These are phyloP conservation scores for Laburnicola sp. DNA, from an alignment of 2,329 filamentous ascomycete species.

Conservation along the genomic window DNA sequence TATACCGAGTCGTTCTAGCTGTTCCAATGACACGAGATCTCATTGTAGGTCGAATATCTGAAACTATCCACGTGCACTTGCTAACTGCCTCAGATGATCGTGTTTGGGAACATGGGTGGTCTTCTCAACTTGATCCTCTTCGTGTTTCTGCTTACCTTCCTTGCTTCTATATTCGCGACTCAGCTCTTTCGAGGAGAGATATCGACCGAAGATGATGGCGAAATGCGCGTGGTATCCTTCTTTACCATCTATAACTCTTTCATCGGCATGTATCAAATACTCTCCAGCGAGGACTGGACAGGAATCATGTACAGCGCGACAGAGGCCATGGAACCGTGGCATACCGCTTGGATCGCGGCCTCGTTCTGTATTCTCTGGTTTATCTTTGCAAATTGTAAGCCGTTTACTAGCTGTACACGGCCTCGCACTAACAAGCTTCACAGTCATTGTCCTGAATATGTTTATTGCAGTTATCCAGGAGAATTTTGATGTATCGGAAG, in stretches of 20 bases:
- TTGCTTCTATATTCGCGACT: constrained; percentile 88
- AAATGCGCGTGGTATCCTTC: constrained; percentile 73
- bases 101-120: constrained; percentile 89
- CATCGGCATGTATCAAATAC: constrained; percentile 93
- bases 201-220: constrained; percentile 61
- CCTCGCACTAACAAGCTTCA: not conserved
- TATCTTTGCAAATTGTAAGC: constrained; percentile 75
- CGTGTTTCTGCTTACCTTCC: constrained; percentile 91
- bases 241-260: constrained; percentile 94
- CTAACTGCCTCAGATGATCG: constrained; percentile 58
- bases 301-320: constrained; percentile 81
- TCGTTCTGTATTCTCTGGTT: constrained; percentile 94
- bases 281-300: constrained; percentile 98
- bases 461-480: constrained; percentile 99
- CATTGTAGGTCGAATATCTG: constrained; percentile 57
- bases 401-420: not conserved
- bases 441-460: constrained; percentile 93
- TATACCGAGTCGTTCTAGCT: constrained; percentile 88
- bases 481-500: constrained; percentile 97
- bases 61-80: not conserved
- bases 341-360: constrained; percentile 90
- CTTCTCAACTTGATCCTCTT: constrained; percentile 94
- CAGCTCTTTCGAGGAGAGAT: constrained; percentile 92
- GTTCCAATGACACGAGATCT: constrained; percentile 85
- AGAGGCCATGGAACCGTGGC: constrained; percentile 62